These are phyloP conservation scores for Chalciporus sp. DNA, from an alignment of 1,284 basidiomycete species.

Conservation along the genomic window DNA sequence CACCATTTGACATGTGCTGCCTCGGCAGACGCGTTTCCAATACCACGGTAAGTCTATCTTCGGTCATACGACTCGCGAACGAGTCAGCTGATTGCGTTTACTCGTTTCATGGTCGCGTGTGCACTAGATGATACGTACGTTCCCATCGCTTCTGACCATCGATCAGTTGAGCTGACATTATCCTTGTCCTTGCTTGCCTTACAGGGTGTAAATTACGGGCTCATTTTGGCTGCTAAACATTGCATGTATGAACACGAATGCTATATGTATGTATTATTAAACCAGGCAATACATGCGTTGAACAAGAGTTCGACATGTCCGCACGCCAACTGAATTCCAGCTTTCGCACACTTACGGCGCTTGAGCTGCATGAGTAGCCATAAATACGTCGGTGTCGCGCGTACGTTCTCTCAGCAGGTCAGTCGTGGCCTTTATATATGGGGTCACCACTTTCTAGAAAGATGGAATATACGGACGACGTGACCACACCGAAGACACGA, in stretches of 20 bases:
- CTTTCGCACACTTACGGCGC: background rate
- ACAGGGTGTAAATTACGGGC: slow-evolving; percentile 24
- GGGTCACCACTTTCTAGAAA: no score
- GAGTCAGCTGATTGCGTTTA: slow-evolving; percentile 16
- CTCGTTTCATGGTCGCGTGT: slow-evolving; percentile 2
- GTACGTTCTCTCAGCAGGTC: background rate
- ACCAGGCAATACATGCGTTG: slow-evolving; percentile 4
- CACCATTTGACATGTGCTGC: slow-evolving; percentile 17
- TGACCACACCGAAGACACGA: no score
- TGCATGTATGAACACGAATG: slow-evolving; percentile 22
- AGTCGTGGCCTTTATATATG: no score
- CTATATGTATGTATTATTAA: slow-evolving; percentile 26
- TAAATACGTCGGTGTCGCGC: background rate
- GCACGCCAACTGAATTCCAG: background rate
- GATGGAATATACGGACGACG: no score
- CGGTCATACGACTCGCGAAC: background rate
- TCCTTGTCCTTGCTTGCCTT: background rate
- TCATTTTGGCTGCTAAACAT: slow-evolving; percentile 5
- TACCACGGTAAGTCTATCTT: slow-evolving; percentile 62
- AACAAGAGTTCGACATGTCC: slow-evolving; percentile 3
- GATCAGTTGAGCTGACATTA: background rate
- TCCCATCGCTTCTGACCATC: background rate
- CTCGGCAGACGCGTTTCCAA: slow-evolving; percentile 65
- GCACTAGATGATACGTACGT: slow-evolving; percentile 46
- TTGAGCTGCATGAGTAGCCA: background rate